Conservation (phyloP, 2,329 filamentous ascomycete species). For the Alternaria sp. region DNA sequence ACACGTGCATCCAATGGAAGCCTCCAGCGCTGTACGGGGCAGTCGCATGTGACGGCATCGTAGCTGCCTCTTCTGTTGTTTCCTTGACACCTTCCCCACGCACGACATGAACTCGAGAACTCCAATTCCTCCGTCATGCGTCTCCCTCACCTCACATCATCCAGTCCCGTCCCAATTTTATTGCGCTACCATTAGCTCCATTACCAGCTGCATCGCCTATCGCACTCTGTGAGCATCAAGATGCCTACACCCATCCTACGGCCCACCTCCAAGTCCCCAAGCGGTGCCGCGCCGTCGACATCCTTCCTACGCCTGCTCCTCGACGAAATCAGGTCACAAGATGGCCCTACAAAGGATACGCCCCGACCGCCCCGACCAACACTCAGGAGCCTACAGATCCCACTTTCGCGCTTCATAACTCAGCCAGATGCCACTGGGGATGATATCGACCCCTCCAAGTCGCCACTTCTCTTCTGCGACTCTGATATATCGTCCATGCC, state of each 20-base stretch:
- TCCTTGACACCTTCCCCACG: not conserved
- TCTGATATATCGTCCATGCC: slow-evolving; percentile 20
- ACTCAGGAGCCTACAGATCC: slow-evolving; percentile 8
- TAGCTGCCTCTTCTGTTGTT: not conserved
- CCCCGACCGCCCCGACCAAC: not conserved
- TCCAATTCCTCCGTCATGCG: not conserved
- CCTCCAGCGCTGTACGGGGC: not conserved
- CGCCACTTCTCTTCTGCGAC: slow-evolving; percentile 27
- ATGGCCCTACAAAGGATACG: not conserved
- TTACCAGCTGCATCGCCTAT: slow-evolving; percentile 29
- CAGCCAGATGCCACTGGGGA: not conserved
- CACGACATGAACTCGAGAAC: not conserved
- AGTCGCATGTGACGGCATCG: not conserved
- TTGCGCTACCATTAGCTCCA: slow-evolving; percentile 19
- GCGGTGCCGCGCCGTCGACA: slow-evolving; percentile 17
- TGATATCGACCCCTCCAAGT: not conserved
- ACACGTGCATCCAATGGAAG: not conserved
- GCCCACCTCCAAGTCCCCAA: slow-evolving; percentile 5
- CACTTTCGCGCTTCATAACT: not conserved
- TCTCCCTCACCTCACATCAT: slow-evolving; percentile 8
- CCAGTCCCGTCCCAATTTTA: not conserved
- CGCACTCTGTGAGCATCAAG: slow-evolving; percentile 21
- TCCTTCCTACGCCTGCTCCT: slow-evolving; percentile 36
- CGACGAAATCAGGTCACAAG: slow-evolving; percentile 29
- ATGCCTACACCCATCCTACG: slow-evolving; percentile 35